Evolutionary conservation across 768 basidiomycete genomes (phyloP).

Genomic region (Coprinellus micaceus): DNA sequence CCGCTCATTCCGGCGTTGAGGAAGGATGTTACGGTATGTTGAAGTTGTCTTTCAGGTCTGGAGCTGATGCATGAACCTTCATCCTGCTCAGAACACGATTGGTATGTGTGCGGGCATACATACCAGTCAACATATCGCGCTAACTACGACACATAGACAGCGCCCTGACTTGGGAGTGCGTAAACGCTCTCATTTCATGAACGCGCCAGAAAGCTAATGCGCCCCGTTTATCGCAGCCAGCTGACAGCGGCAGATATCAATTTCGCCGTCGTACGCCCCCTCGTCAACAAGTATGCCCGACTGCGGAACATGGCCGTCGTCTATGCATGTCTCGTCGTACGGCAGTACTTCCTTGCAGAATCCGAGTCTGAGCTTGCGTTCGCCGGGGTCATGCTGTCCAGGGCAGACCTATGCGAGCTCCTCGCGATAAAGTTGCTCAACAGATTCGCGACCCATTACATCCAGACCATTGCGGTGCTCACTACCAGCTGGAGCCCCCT

Average conservation of each 20-base stretch:
- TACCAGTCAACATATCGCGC: slow-evolving; percentile 5
- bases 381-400: slow-evolving; percentile 61
- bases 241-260: slow-evolving; percentile 81
- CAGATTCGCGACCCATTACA: slow-evolving; percentile 66
- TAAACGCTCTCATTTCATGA: slow-evolving; percentile 16
- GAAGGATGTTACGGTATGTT: slow-evolving; percentile 62
- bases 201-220: neutral
- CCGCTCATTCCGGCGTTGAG: slow-evolving; percentile 75
- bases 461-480: slow-evolving; percentile 75
- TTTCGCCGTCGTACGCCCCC: slow-evolving; percentile 71
- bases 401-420: slow-evolving; percentile 81
- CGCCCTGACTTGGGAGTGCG: slow-evolving; percentile 78
- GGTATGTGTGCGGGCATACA: slow-evolving; percentile 26
- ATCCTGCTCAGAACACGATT: slow-evolving; percentile 41
- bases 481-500: slow-evolving; percentile 85
- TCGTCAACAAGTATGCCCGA: slow-evolving; percentile 75
- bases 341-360: slow-evolving; percentile 72
- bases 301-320: slow-evolving; percentile 72
- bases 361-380: slow-evolving; percentile 72
- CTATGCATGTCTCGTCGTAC: slow-evolving; percentile 73
- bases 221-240: slow-evolving; percentile 44
- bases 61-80: slow-evolving; percentile 15
- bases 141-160: slow-evolving; percentile 46
- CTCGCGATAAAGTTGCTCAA: slow-evolving; percentile 84
- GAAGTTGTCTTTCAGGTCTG: neutral